Conservation (phyloP, 495 filamentous ascomycete genomes). For the Terfezia claveryi region DNA sequence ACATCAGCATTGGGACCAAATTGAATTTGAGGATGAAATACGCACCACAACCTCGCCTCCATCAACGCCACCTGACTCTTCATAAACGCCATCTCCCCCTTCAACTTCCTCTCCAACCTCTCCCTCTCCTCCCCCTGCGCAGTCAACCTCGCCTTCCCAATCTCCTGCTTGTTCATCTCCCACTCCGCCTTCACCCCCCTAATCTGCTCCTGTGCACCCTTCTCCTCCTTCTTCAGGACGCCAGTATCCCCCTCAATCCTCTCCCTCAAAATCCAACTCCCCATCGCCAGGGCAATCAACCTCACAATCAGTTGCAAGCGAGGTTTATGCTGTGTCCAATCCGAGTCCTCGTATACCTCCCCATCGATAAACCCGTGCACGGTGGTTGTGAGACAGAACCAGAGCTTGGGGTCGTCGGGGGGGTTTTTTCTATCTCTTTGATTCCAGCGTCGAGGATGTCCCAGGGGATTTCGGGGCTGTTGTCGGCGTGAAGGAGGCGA, state of each 20-base stretch:
- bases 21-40: no score
- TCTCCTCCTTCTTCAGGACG: slow-evolving; percentile 6
- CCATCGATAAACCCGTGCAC: neutral
- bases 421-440: slow-evolving; percentile 4
- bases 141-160: slow-evolving; percentile 11
- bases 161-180: slow-evolving; percentile 9
- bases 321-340: neutral
- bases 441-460: slow-evolving; percentile 9
- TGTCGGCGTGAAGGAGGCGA: slow-evolving; percentile 8
- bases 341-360: slow-evolving; percentile 2
- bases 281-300: slow-evolving; percentile 3
- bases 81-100: neutral
- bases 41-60: neutral
- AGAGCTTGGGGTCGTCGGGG: slow-evolving; percentile 9
- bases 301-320: slow-evolving; percentile 7
- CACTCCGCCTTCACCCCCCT: slow-evolving; percentile 14
- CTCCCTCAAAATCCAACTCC: slow-evolving; percentile 5
- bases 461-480: slow-evolving; percentile 4
- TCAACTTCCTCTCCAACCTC: slow-evolving; percentile 10
- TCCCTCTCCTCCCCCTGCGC: slow-evolving; percentile 5
- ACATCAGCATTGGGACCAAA: no score
- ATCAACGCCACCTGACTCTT: neutral
- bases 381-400: slow-evolving; percentile 5
- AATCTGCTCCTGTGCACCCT: slow-evolving; percentile 2
- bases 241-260: slow-evolving; percentile 7